Conservation (phyloP, 2,329 filamentous ascomycete species). For the Arachnomyces sp. region DNA sequence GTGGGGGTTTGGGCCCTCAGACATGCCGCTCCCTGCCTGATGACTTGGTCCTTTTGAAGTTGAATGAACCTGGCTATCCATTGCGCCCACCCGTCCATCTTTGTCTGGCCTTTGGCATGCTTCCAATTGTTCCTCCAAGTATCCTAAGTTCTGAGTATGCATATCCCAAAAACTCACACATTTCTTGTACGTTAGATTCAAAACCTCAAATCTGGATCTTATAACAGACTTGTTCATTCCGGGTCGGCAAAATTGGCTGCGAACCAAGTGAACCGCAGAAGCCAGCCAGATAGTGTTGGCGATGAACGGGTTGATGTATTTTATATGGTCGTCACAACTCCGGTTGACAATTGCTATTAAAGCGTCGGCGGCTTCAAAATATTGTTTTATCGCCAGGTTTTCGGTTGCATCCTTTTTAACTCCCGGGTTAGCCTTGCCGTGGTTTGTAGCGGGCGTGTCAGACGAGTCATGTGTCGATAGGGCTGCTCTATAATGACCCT, state of each 20-base stretch:
- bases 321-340: constrained; percentile 20
- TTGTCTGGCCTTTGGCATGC: background rate
- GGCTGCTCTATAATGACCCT: constrained; percentile 4
- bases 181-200: constrained; percentile 18
- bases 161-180: constrained; percentile 23
- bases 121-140: constrained; percentile 18
- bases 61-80: too few relatives aligned
- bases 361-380: constrained; percentile 24
- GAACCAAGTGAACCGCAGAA: constrained; percentile 21
- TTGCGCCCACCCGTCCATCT: too few relatives aligned
- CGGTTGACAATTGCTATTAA: constrained; percentile 21
- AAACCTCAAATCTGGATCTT: constrained; percentile 16
- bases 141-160: constrained; percentile 19
- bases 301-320: constrained; percentile 27
- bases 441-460: too few relatives aligned
- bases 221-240: constrained; percentile 8
- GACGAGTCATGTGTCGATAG: background rate
- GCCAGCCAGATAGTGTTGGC: constrained; percentile 28
- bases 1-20: too few relatives aligned
- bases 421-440: too few relatives aligned
- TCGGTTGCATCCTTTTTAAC: constrained; percentile 1
- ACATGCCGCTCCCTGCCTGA: too few relatives aligned
- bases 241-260: constrained; percentile 11
- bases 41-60: too few relatives aligned
- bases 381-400: constrained; percentile 16